phyloP scores from a whole-genome alignment of 768 basidiomycete species.

The Pholiota molesta region DNA sequence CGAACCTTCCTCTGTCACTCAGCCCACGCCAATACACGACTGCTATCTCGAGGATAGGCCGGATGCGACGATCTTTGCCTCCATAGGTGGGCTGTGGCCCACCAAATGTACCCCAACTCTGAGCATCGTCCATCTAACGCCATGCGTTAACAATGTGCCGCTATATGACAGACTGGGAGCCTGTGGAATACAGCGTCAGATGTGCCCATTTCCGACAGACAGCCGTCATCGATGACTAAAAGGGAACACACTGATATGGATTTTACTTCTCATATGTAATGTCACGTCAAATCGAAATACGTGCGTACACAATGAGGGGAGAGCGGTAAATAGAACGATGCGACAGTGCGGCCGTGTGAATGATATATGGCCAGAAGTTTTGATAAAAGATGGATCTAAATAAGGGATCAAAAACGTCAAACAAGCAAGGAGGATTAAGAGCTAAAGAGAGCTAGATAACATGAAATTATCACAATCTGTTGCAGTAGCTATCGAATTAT shows the following conservation, averaged over 20 bases:
- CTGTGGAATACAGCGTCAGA: neutral
- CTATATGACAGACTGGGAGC: neutral
- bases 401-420: neutral
- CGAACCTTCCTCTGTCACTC: neutral
- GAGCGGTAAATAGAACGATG: slow-evolving; percentile 3
- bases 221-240: slow-evolving; percentile 1
- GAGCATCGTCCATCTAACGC: neutral
- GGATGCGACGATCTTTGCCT: neutral
- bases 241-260: neutral
- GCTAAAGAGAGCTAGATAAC: neutral
- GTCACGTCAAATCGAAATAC: neutral
- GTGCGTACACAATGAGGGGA: neutral
- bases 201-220: neutral
- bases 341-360: neutral
- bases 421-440: neutral
- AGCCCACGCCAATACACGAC: neutral
- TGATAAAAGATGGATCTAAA: slow-evolving; percentile 4
- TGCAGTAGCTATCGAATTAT: neutral
- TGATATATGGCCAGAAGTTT: neutral
- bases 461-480: neutral
- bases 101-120: neutral
- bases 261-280: neutral
- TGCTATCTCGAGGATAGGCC: neutral
- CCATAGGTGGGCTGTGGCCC: neutral
- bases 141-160: slow-evolving; percentile 3